phyloP scores from a whole-genome alignment of 2,329 filamentous ascomycete species.

The Pezicula carpinea region DNA sequence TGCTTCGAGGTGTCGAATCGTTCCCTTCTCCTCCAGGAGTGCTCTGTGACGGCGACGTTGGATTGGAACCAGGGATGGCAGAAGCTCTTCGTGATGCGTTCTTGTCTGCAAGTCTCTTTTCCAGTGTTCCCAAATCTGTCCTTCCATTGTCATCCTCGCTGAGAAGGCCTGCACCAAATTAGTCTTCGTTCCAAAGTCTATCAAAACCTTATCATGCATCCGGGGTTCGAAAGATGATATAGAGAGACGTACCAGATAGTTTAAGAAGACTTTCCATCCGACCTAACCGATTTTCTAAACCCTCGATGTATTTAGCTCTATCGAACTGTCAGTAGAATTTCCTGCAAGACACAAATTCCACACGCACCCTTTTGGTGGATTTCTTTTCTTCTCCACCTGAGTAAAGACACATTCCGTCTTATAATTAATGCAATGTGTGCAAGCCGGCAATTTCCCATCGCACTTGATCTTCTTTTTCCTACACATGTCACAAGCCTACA shows the following conservation, averaged over 20 bases:
- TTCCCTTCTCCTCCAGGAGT: constrained; percentile 36
- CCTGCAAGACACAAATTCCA: background rate
- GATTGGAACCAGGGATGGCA: constrained; percentile 21
- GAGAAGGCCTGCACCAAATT: constrained; percentile 57
- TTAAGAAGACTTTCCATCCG: constrained; percentile 91
- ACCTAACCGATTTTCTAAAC: constrained; percentile 88
- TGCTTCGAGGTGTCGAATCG: constrained; percentile 37
- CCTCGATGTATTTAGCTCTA: constrained; percentile 96
- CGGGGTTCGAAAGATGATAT: background rate
- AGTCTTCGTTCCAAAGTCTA: constrained; percentile 13
- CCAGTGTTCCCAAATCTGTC: constrained; percentile 82
- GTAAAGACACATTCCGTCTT: constrained; percentile 98
- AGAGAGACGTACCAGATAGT: constrained; percentile 58
- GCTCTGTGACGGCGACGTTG: constrained; percentile 35
- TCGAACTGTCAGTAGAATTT: constrained; percentile 16
- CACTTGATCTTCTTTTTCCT: constrained; percentile 97
- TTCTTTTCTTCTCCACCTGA: constrained; percentile 97
- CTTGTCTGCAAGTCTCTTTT: constrained; percentile 66
- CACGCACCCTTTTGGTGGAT: constrained; percentile 87
- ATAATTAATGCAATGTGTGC: constrained; percentile 95
- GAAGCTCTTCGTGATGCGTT: constrained; percentile 28
- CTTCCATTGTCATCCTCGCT: constrained; percentile 80
- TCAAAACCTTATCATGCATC: too few species aligned
- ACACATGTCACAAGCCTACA: constrained; percentile 64
- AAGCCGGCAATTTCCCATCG: constrained; percentile 91